These are phyloP conservation scores for Hanseniaspora singularis DNA, from an alignment of 805 yeast genomes.

Conservation along the genomic window DNA sequence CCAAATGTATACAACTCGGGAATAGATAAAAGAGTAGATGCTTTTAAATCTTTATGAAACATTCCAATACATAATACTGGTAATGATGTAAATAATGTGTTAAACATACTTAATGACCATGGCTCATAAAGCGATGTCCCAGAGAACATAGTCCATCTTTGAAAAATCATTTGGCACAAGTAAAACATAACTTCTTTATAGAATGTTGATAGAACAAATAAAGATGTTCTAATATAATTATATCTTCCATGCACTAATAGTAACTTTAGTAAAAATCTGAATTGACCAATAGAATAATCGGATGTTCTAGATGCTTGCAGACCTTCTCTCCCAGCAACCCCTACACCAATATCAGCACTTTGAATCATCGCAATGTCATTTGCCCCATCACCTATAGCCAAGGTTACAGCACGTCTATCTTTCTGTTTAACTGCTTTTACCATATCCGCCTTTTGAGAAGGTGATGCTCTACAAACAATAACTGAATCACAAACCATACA, in stretches of 20 bases:
- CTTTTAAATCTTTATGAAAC: constrained; percentile 81
- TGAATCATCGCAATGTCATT: constrained; percentile 99
- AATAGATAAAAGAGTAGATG: constrained; percentile 77
- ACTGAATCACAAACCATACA: constrained; percentile 84
- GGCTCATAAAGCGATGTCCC: constrained; percentile 90
- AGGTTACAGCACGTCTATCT: constrained; percentile 58
- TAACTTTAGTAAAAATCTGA: constrained; percentile 68
- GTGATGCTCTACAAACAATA: constrained; percentile 91
- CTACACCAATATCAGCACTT: constrained; percentile 94
- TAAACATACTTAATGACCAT: constrained; percentile 95
- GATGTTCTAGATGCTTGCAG: constrained; percentile 91
- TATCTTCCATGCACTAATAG: constrained; percentile 91
- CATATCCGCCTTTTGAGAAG: constrained; percentile 89
- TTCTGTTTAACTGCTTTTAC: constrained; percentile 68
- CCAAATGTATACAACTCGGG: constrained; percentile 84
- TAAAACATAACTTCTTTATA: constrained; percentile 89
- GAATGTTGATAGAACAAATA: constrained; percentile 84
- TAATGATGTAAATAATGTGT: constrained; percentile 84
- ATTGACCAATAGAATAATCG: constrained; percentile 91
- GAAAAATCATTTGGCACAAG: constrained; percentile 77
- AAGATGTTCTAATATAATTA: constrained; percentile 82
- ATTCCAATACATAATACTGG: constrained; percentile 91
- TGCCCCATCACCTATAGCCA: constrained; percentile 98
- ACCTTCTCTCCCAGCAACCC: constrained; percentile 95
- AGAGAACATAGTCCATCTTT: constrained; percentile 73